A percentile compares a stretch with the other conserved stretches of the same genome.
Evolutionary conservation across 768 basidiomycete species (phyloP).

Genomic region (Podaxis sp.): DNA sequence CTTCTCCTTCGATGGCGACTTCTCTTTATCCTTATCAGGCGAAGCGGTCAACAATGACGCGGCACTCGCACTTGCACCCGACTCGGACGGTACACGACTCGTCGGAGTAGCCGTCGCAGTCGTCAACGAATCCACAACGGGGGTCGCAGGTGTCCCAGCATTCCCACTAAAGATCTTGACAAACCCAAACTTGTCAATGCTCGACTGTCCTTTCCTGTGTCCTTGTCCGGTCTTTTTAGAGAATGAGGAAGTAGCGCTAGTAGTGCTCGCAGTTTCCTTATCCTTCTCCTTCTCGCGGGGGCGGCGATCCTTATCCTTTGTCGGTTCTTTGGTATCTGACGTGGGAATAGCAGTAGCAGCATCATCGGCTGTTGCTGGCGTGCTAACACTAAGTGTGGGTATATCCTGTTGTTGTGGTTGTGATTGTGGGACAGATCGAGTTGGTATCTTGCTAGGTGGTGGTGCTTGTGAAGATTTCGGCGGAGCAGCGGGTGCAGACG

Average conservation of each 20-base stretch:
- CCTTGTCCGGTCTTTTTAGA: slow-evolving; percentile 51
- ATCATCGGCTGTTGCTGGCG: slow-evolving; percentile 36
- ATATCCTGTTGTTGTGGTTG: background rate
- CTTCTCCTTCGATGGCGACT: slow-evolving; percentile 26
- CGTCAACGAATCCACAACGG: slow-evolving; percentile 24
- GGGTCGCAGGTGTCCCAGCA: slow-evolving; percentile 31
- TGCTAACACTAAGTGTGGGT: slow-evolving; percentile 30
- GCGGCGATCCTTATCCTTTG: background rate
- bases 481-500: slow-evolving; percentile 15
- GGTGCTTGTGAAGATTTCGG: slow-evolving; percentile 12
- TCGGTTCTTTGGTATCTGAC: background rate
- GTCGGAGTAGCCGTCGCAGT: slow-evolving; percentile 16
- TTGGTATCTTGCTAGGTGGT: background rate
- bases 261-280: slow-evolving; percentile 24
- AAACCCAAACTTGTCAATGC: slow-evolving; percentile 78
- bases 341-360: slow-evolving; percentile 6
- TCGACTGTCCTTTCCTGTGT: slow-evolving; percentile 64
- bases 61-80: slow-evolving; percentile 22
- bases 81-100: slow-evolving; percentile 22
- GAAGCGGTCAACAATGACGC: slow-evolving; percentile 29
- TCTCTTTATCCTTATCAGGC: slow-evolving; percentile 30
- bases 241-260: slow-evolving; percentile 32
- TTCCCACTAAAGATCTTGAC: slow-evolving; percentile 68
- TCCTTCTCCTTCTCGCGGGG: slow-evolving; percentile 15
- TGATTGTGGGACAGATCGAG: background rate